Percentiles rank a stretch among this genome's conserved stretches.
These are phyloP conservation scores for Besnoitia besnoiti DNA, from an alignment of 169 alveolate species.

Conservation along the genomic window DNA sequence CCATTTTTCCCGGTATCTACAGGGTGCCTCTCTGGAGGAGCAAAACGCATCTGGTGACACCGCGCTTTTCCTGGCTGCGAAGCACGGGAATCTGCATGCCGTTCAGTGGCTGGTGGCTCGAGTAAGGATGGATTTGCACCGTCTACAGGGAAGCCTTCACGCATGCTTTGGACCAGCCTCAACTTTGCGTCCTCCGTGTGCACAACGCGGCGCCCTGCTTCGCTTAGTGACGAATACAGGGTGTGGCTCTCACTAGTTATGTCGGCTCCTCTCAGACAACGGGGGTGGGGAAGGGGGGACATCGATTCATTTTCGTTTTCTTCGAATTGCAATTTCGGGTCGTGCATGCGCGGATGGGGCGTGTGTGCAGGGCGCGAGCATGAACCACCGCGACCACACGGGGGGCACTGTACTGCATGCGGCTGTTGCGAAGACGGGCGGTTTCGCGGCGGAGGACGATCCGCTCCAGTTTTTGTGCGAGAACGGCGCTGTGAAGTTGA, in stretches of 20 bases:
- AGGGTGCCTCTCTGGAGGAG: constrained; percentile 90
- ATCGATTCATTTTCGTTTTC: neutral
- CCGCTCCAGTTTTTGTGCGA: constrained; percentile 65
- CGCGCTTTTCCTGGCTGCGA: constrained; percentile 86
- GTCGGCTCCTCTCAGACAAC: neutral
- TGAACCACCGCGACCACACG: constrained; percentile 66
- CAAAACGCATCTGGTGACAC: constrained; percentile 89
- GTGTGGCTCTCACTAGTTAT: no score
- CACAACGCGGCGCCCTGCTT: no score
- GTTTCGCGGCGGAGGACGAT: constrained; percentile 57
- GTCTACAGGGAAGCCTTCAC: no score
- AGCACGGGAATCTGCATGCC: constrained; percentile 83
- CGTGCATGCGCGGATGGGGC: neutral
- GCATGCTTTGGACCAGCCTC: no score
- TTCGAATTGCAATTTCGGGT: neutral
- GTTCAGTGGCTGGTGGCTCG: constrained; percentile 86
- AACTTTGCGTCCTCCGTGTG: no score
- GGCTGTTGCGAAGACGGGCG: constrained; percentile 42
- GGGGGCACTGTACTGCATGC: constrained; percentile 74
- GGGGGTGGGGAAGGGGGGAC: neutral
- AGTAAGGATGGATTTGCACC: neutral
- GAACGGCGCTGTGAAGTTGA: constrained; percentile 65
- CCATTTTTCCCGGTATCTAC: neutral
- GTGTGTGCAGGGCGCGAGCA: constrained; percentile 56
- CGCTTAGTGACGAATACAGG: no score